phyloP scores from a whole-genome alignment of 805 yeast species.

The Pichia cabralensis region DNA sequence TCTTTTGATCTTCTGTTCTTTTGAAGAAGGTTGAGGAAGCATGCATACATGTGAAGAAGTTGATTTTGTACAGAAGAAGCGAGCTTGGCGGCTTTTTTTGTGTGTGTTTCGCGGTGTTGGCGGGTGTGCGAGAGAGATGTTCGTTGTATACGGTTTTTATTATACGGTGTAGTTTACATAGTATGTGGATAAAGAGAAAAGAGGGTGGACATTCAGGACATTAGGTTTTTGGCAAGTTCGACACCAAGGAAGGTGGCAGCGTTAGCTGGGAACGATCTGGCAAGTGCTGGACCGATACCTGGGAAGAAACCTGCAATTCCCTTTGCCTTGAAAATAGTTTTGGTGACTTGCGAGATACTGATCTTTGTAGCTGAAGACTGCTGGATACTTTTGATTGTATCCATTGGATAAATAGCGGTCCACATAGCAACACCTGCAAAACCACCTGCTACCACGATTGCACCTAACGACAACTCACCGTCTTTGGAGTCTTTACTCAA shows the following conservation, averaged over 20 bases:
- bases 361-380: conserved; percentile 50
- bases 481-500: conserved; percentile 32
- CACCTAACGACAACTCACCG: conserved; percentile 52
- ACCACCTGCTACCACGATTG: conserved; percentile 88
- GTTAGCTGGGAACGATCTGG: conserved; percentile 94
- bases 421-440: conserved; percentile 96
- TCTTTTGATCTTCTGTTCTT: too few species aligned
- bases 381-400: conserved; percentile 81
- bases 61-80: too few species aligned
- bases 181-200: too few species aligned
- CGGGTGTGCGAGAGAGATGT: too few species aligned
- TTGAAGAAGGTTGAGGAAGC: too few species aligned
- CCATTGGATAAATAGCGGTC: conserved; percentile 92
- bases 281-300: conserved; percentile 91
- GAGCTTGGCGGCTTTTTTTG: too few species aligned
- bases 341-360: conserved; percentile 57
- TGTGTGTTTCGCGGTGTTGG: too few species aligned
- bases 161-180: too few species aligned
- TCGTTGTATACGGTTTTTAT: too few species aligned
- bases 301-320: conserved; percentile 94
- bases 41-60: too few species aligned
- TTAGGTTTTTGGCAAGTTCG: conserved; percentile 59
- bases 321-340: conserved; percentile 58
- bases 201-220: too few species aligned
- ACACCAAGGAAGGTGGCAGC: conserved; percentile 99